Evolutionary conservation across 306 rosid species (phyloP), one percentile per base, ranked within the genome.

Genomic region (Aeschynomene evenia): DNA sequence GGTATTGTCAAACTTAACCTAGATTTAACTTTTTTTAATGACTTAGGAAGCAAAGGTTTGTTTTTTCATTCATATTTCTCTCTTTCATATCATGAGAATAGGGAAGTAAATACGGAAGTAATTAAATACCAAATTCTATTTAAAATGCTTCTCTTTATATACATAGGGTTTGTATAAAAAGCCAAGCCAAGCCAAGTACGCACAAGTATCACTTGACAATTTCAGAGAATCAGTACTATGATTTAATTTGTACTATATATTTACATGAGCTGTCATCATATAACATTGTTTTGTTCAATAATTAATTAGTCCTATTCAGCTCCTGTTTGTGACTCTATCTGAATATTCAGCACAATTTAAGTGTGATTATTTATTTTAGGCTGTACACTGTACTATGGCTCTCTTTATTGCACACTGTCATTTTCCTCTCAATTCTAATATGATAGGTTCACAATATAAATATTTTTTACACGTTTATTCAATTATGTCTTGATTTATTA

Each of bases 241-340:
- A n/a, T n/a, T n/a, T n/a, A n/a, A n/a, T n/a, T 19, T 56, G 66
- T 70, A 58, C 37, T 36, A 31, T n/a, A n/a, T n/a, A n/a, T 31
- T 19, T 53, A 18, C 13, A 29, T 71, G 49, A 29, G 50, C 59
- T 71, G 76, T 58, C 64, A 33, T 71, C 67, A 43, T 19, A 29
- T 14, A 58, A 58, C 36, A 9, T 23, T 7, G 36, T 28, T 9
- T 69, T 23, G 64, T 24, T 15, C 54, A 53, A 10, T 54, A 4
- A 68, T 23, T 20, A 28, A 2, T 28, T 28, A 28, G 3, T 28
- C 31, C 5, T 4, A 65, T 26, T 42, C 24, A 34, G 8, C 62
- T 7, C 1, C 21, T 24, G 21, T 55, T 55, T 55, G 37, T 28
- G 5, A 1, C 8, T 33, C 2, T 52, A 21, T 21, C 57, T 21